phyloP scores from a whole-genome alignment of 1,139 yeast species.

The Saccharomycopsis hybrid region DNA sequence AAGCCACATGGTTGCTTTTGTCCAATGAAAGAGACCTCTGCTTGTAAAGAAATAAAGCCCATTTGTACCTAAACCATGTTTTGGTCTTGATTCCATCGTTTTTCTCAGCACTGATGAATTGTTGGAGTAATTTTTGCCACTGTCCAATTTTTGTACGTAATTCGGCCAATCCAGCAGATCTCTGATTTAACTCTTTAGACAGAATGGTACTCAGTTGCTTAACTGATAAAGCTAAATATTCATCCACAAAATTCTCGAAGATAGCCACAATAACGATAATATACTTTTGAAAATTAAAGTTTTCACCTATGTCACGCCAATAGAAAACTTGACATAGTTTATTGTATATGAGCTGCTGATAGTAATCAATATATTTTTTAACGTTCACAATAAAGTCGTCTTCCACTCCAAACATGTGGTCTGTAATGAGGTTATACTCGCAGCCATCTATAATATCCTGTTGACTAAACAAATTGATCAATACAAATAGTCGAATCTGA shows the following conservation, averaged over 20 bases:
- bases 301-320: neutral
- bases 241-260: constrained; percentile 46
- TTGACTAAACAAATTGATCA: neutral
- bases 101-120: neutral
- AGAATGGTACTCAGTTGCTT: no score
- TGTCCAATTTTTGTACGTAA: constrained; percentile 31
- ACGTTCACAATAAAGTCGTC: constrained; percentile 9
- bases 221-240: constrained; percentile 25
- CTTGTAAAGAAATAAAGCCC: constrained; percentile 36
- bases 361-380: constrained; percentile 18
- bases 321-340: constrained; percentile 1
- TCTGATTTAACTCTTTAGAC: constrained; percentile 22
- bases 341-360: constrained; percentile 3
- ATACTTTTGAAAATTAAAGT: constrained; percentile 1
- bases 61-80: constrained; percentile 29
- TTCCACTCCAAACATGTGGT: constrained; percentile 4
- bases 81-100: neutral
- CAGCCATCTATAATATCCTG: neutral
- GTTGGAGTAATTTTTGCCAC: constrained; percentile 17
- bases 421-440: constrained; percentile 3
- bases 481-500: constrained; percentile 10
- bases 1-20: neutral
- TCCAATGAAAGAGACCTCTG: constrained; percentile 25
- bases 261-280: constrained; percentile 29
- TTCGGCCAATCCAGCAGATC: constrained; percentile 21